Conservation (phyloP, 805 yeast species). For the Candida ortonii region DNA sequence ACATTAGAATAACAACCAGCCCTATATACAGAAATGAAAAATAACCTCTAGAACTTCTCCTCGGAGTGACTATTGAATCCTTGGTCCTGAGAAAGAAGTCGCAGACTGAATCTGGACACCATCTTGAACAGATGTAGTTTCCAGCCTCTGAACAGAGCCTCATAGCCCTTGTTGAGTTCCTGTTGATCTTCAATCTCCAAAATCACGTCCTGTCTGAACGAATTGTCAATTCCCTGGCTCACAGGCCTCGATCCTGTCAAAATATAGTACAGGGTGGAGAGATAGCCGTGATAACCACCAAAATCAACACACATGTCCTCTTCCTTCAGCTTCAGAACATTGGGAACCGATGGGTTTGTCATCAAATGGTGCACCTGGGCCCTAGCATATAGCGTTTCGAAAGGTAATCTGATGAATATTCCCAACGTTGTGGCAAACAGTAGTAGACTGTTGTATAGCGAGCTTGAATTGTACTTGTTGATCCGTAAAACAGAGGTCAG, state of each 20-base stretch:
- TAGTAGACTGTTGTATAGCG: conserved; percentile 54
- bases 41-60: conserved; percentile 37
- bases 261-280: conserved; percentile 51
- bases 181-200: conserved; percentile 33
- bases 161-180: conserved; percentile 44
- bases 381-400: conserved; percentile 81
- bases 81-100: conserved; percentile 51
- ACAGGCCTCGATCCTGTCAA: conserved; percentile 36
- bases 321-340: conserved; percentile 42
- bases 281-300: conserved; percentile 52
- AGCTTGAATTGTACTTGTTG: conserved; percentile 64
- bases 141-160: conserved; percentile 84
- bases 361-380: conserved; percentile 73
- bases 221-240: conserved; percentile 21
- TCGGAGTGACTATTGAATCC: conserved; percentile 41
- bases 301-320: conserved; percentile 59
- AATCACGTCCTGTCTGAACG: conserved; percentile 20
- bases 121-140: conserved; percentile 77
- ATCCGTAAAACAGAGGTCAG: conserved; percentile 60
- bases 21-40: conserved; percentile 37
- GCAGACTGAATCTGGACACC: conserved; percentile 79
- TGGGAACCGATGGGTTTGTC: conserved; percentile 34
- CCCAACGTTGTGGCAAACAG: conserved; percentile 64
- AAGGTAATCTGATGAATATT: conserved; percentile 74
- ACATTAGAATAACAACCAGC: not conserved